Evolutionary conservation across 164 flowering plant species (phyloP).

Genomic region (Chimonanthus praecox): DNA sequence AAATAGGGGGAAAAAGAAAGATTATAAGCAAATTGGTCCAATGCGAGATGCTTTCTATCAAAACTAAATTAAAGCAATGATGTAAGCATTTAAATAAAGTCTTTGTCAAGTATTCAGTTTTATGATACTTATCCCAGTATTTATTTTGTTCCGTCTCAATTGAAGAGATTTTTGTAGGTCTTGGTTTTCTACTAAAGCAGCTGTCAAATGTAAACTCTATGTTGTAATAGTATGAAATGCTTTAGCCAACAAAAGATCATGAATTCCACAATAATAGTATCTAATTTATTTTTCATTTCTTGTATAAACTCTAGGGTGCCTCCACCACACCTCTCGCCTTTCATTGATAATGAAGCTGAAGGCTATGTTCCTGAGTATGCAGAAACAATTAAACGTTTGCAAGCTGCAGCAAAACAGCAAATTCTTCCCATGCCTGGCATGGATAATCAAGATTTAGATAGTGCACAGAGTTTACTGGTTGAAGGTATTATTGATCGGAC

Average conservation of each 20-base stretch:
- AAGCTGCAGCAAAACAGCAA: conserved; percentile 71
- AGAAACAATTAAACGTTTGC: conserved; percentile 60
- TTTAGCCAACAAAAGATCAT: background rate
- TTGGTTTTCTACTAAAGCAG: too few relatives aligned
- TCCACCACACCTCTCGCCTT: conserved; percentile 95
- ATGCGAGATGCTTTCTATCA: too few relatives aligned
- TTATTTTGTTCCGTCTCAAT: too few relatives aligned
- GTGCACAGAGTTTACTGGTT: conserved; percentile 59
- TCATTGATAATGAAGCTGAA: conserved; percentile 87
- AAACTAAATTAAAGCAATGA: too few relatives aligned
- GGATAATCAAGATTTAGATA: conserved; percentile 58
- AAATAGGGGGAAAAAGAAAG: too few relatives aligned
- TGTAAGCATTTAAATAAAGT: too few relatives aligned
- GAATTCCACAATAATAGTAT: background rate
- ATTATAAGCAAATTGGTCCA: too few relatives aligned
- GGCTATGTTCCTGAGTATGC: conserved; percentile 95
- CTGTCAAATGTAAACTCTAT: background rate
- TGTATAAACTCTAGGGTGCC: conserved; percentile 45
- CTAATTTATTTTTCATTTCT: background rate
- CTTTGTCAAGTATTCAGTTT: too few relatives aligned
- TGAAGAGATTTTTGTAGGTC: background rate
- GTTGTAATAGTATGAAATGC: background rate
- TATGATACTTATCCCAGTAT: too few relatives aligned
- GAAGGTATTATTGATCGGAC: conserved; percentile 64
- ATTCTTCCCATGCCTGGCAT: conserved; percentile 72